A percentile compares a stretch with the other conserved stretches of the same genome.
Evolutionary conservation across 805 yeast genomes (phyloP).

Genomic region (Metschnikowia lachancei): DNA sequence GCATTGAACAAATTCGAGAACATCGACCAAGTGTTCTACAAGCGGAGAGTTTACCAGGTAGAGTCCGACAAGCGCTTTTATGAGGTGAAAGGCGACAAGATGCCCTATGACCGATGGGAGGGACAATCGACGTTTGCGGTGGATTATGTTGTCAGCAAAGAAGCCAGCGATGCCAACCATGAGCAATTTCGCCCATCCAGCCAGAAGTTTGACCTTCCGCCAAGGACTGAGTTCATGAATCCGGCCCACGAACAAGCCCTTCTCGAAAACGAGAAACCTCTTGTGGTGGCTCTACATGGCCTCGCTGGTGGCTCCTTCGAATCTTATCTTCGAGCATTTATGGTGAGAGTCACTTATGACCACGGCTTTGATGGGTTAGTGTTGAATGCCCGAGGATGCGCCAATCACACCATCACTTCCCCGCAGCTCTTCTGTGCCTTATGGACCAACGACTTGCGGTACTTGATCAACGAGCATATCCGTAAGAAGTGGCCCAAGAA

Average conservation of each 20-base stretch:
- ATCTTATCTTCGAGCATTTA: slow-evolving; percentile 60
- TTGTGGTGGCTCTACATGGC: slow-evolving; percentile 66
- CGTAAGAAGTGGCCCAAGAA: slow-evolving; percentile 55
- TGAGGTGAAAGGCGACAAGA: slow-evolving; percentile 25
- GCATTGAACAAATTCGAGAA: slow-evolving; percentile 43
- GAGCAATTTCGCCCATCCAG: slow-evolving; percentile 39
- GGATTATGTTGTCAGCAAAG: slow-evolving; percentile 43
- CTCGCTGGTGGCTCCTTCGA: slow-evolving; percentile 81
- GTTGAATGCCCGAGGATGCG: slow-evolving; percentile 73
- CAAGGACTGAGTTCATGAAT: slow-evolving; percentile 62
- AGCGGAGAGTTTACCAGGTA: slow-evolving; percentile 39
- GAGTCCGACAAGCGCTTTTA: slow-evolving; percentile 26
- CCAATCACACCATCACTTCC: slow-evolving; percentile 67
- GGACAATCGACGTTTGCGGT: slow-evolving; percentile 48
- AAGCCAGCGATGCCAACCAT: slow-evolving; percentile 20
- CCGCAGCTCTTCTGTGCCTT: slow-evolving; percentile 66
- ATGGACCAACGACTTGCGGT: slow-evolving; percentile 67
- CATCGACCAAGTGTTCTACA: slow-evolving; percentile 44
- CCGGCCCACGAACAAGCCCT: slow-evolving; percentile 40
- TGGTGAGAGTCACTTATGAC: slow-evolving; percentile 41
- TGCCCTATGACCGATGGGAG: slow-evolving; percentile 40
- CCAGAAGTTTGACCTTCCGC: slow-evolving; percentile 58
- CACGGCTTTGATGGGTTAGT: slow-evolving; percentile 55
- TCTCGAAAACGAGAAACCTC: slow-evolving; percentile 44
- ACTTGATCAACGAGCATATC: slow-evolving; percentile 50